These are phyloP conservation scores for Piloderma croceum DNA, from an alignment of 768 basidiomycete genomes.

Conservation along the genomic window DNA sequence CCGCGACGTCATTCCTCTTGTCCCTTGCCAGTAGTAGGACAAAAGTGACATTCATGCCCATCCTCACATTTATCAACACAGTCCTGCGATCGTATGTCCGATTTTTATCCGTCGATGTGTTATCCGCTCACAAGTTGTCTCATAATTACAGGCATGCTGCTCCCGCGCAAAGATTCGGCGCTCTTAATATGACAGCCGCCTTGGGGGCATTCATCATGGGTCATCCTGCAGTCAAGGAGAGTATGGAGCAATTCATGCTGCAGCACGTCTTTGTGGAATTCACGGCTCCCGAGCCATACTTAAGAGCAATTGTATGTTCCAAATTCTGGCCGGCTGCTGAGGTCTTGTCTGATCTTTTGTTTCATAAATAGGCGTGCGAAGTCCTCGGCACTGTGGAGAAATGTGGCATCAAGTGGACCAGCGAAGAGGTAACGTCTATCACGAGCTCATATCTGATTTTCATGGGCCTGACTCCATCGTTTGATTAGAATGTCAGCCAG, in stretches of 20 bases:
- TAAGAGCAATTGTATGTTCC: constrained; percentile 67
- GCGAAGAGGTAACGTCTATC: constrained; percentile 46
- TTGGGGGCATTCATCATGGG: constrained; percentile 78
- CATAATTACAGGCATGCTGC: constrained; percentile 23
- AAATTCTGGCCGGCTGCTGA: constrained; percentile 1
- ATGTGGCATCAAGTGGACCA: constrained; percentile 61
- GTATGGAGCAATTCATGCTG: constrained; percentile 73
- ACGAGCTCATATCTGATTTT: not conserved
- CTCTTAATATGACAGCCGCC: constrained; percentile 74
- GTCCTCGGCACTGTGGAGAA: constrained; percentile 73
- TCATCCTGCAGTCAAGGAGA: constrained; percentile 71
- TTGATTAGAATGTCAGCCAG: constrained; percentile 47
- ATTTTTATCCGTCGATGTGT: not conserved
- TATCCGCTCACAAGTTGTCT: not conserved
- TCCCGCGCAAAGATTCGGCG: constrained; percentile 73
- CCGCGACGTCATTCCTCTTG: constrained; percentile 77
- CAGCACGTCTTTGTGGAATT: constrained; percentile 75
- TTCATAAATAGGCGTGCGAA: constrained; percentile 58
- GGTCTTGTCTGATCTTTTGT: too few relatives aligned
- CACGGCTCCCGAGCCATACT: constrained; percentile 56
- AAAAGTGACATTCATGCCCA: constrained; percentile 75
- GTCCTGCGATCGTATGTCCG: constrained; percentile 61
- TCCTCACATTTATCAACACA: constrained; percentile 70
- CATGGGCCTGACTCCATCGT: constrained; percentile 1
- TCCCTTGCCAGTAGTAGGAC: constrained; percentile 74